Evolutionary conservation across 2,329 filamentous ascomycete genomes (phyloP).

Genomic region (Phaeoacremonium minimum): DNA sequence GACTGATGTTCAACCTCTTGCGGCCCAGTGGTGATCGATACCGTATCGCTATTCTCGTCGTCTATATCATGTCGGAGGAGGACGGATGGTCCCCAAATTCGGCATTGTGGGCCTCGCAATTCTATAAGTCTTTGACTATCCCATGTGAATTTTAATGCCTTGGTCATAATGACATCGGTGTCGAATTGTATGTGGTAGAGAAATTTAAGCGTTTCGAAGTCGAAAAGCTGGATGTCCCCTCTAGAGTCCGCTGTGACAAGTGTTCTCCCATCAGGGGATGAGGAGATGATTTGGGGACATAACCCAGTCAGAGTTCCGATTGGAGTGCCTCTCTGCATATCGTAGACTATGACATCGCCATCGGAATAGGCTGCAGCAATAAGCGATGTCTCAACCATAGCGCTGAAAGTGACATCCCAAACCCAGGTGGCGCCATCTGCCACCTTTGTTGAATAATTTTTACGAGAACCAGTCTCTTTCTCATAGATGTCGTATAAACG

Average conservation of each 20-base stretch:
- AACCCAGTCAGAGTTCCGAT: not conserved
- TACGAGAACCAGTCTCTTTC: conserved; percentile 14
- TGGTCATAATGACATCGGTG: not conserved
- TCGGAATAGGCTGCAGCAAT: conserved; percentile 20
- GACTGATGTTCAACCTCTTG: conserved; percentile 8
- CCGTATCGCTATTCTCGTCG: conserved; percentile 11
- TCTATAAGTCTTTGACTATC: conserved; percentile 16
- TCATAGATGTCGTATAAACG: conserved; percentile 16
- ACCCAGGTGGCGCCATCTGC: conserved; percentile 10
- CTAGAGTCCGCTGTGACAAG: conserved; percentile 16
- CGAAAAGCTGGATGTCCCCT: conserved; percentile 20
- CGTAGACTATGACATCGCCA: conserved; percentile 20
- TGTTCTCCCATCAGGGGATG: conserved; percentile 21
- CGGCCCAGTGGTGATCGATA: conserved; percentile 4
- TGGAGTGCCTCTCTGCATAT: conserved; percentile 10
- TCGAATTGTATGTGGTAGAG: conserved; percentile 12
- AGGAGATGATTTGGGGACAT: conserved; percentile 15
- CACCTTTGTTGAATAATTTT: conserved; percentile 3
- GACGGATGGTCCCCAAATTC: conserved; percentile 17
- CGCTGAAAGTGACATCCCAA: conserved; percentile 14
- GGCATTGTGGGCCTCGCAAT: conserved; percentile 12
- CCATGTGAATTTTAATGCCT: conserved; percentile 11
- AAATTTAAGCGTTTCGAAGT: conserved; percentile 15
- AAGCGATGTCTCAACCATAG: conserved; percentile 8
- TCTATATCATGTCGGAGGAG: conserved; percentile 12